Evolutionary conservation across 352 stramenopile species (phyloP).

Genomic region (Phytophthora vignae): DNA sequence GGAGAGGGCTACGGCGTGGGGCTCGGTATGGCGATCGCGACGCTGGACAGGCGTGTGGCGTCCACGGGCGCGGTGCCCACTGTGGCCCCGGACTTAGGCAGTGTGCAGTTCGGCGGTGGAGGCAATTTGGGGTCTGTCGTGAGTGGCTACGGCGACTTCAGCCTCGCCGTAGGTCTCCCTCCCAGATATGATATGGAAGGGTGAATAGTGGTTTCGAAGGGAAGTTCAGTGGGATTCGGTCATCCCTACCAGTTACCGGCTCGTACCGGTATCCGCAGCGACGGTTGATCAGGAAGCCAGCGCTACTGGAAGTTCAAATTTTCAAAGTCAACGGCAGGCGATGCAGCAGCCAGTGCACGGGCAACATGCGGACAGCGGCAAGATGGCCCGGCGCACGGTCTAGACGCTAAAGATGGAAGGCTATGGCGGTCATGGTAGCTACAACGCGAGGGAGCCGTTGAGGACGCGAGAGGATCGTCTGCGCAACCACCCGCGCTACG

Average conservation of each 20-base stretch:
- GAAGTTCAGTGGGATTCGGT: background rate
- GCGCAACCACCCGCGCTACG: background rate
- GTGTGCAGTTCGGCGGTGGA: background rate
- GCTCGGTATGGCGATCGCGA: background rate
- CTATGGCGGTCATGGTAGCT: background rate
- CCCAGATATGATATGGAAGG: slow-evolving; percentile 10
- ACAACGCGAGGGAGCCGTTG: background rate
- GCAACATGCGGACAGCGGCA: background rate
- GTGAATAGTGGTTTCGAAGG: background rate
- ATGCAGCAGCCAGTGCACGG: background rate
- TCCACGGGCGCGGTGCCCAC: too few relatives aligned
- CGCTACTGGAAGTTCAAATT: background rate
- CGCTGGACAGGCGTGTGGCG: background rate
- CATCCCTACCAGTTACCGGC: slow-evolving; percentile 1
- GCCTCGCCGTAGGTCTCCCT: background rate
- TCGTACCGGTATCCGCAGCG: slow-evolving; percentile 1
- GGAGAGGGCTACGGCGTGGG: background rate
- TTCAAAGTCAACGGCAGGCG: background rate
- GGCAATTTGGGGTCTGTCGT: background rate
- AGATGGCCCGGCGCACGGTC: background rate
- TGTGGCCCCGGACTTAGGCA: background rate
- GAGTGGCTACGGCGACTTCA: background rate
- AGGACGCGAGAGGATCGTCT: background rate
- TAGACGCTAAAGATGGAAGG: slow-evolving; percentile 2
- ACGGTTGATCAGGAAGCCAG: background rate